Conservation (phyloP, 2,329 filamentous ascomycete genomes). For the Tolypocladium tropicale region DNA sequence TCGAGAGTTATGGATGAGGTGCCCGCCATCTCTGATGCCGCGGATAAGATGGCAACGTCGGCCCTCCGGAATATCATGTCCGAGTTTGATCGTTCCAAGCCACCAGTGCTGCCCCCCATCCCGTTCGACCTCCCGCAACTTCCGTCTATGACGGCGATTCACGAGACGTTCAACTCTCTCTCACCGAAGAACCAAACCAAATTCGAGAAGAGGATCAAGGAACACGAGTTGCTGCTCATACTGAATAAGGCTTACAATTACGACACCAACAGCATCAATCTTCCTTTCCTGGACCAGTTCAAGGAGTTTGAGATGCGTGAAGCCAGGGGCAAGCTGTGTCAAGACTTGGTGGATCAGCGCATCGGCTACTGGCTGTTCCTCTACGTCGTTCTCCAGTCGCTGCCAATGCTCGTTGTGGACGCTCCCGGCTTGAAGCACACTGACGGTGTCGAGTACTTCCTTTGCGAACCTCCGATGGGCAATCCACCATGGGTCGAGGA, state of each 20-base stretch:
- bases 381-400: conserved; percentile 65
- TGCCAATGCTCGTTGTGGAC: conserved; percentile 70
- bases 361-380: conserved; percentile 75
- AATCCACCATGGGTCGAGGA: conserved; percentile 65
- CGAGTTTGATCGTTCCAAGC: conserved; percentile 82
- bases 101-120: conserved; percentile 82
- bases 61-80: conserved; percentile 70
- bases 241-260: conserved; percentile 76
- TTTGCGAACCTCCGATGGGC: conserved; percentile 65
- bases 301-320: conserved; percentile 62
- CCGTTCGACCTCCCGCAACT: conserved; percentile 80
- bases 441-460: conserved; percentile 70
- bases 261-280: conserved; percentile 48
- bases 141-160: conserved; percentile 57
- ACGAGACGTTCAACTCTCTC: conserved; percentile 53
- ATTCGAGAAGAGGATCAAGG: conserved; percentile 61
- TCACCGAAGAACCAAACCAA: conserved; percentile 66
- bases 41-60: conserved; percentile 50
- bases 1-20: conserved; percentile 65
- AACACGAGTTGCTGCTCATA: conserved; percentile 66
- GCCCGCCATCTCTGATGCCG: conserved; percentile 42
- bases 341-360: conserved; percentile 61
- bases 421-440: conserved; percentile 59
- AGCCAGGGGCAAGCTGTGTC: conserved; percentile 49
- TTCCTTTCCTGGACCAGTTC: conserved; percentile 60